Evolutionary conservation across 768 basidiomycete species (phyloP), one percentile per base, ranked within the genome.

Genomic region (Ramaria sp.): DNA sequence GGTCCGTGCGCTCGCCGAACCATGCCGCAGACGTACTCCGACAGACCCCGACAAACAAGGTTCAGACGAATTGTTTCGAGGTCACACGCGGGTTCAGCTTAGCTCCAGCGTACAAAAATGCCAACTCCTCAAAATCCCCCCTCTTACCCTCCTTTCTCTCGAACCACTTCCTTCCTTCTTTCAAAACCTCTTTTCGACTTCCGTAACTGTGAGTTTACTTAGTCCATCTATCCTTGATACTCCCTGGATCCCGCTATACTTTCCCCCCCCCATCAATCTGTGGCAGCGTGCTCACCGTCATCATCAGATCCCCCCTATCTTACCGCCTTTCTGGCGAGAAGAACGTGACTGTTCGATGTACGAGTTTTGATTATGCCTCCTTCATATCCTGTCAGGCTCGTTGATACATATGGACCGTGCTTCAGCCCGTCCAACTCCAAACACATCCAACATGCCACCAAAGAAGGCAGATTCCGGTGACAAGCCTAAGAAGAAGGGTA

Each of bases 401-500:
- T 55, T 47, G 27, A 27, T 30, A 5, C 2, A 8, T 34, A 20
- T 30, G 18, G 25, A 10, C 22, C 24, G 45, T 24, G 45, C 18
- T 9, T 13, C 22, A 47, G 45, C 16, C 48, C n/a, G 15, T 50
- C 22, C 8, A 20, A 15, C 2, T 20, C 12, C 28, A 50, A 20
- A 47, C 45, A 16, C 25, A 27, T 37, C 38, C 38, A 52, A 45
- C 20, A 55, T 45, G 44, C 53, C 53, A n/a, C 53, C 53, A 15
- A 55, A 55, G 53, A 75, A 75, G 57, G 61, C 68, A 36, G 58
- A 68, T 3, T 51, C 71, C 15, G 45, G 43, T n/a, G 73, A 74
- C 54, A 79, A 76, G 63, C 71, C 73, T 1, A 65, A 68, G n/a
- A 81, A 73, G 67, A 84, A 82, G 62, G 71, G 82, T 83, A 56